Conservation (phyloP, 805 yeast genomes). For the Brettanomyces naardenensis region DNA sequence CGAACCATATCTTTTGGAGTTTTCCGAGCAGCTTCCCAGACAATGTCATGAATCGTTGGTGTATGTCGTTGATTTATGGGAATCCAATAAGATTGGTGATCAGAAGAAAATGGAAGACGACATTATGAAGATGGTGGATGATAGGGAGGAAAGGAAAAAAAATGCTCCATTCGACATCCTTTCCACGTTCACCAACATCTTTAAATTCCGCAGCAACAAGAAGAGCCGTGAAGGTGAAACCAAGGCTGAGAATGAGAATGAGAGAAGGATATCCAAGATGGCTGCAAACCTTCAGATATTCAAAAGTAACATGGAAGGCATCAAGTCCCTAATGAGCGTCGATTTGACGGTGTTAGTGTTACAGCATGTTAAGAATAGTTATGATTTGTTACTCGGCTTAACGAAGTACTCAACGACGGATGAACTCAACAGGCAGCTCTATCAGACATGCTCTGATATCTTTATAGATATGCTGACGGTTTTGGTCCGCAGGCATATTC, state of each 20-base stretch:
- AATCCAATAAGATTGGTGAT: slow-evolving; percentile 26
- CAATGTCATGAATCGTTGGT: slow-evolving; percentile 25
- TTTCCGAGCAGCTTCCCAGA: slow-evolving; percentile 24
- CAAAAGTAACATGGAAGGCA: slow-evolving; percentile 63
- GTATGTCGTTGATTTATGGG: slow-evolving; percentile 32
- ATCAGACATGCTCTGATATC: slow-evolving; percentile 41
- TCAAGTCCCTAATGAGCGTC: slow-evolving; percentile 70
- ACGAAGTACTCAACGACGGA: slow-evolving; percentile 22
- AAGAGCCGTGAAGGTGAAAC: slow-evolving; percentile 20
- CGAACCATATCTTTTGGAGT: slow-evolving; percentile 27
- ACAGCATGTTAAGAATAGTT: slow-evolving; percentile 57
- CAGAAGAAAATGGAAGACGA: slow-evolving; percentile 33
- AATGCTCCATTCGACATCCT: slow-evolving; percentile 40
- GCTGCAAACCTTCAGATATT: slow-evolving; percentile 78
- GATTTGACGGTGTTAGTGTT: slow-evolving; percentile 69
- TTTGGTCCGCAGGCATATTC: slow-evolving; percentile 68
- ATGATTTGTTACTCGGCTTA: slow-evolving; percentile 50
- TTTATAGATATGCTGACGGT: slow-evolving; percentile 59
- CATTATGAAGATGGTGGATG: slow-evolving; percentile 27
- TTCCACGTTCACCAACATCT: slow-evolving; percentile 57
- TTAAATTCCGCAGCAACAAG: slow-evolving; percentile 27
- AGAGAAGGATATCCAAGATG: slow-evolving; percentile 45
- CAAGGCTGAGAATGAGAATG: slow-evolving; percentile 20
- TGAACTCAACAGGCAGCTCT: slow-evolving; percentile 25
- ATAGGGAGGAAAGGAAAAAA: slow-evolving; percentile 20